These are phyloP conservation scores for Eimeria maxima DNA, from an alignment of 169 alveolate genomes.

Conservation along the genomic window DNA sequence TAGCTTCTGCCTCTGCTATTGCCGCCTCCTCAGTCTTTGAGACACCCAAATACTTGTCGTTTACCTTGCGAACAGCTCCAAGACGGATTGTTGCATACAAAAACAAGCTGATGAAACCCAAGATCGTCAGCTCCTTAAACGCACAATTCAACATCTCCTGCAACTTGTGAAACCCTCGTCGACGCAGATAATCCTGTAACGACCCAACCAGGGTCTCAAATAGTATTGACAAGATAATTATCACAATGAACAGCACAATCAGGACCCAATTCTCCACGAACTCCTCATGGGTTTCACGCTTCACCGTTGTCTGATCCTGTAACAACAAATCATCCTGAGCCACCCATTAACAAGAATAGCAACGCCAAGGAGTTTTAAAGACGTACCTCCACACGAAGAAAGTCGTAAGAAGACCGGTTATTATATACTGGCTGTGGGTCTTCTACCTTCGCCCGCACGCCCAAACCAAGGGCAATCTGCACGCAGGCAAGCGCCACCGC, in stretches of 20 bases:
- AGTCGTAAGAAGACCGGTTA: neutral
- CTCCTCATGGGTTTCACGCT: conserved; percentile 36
- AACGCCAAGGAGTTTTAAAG: neutral
- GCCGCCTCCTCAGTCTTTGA: conserved; percentile 83
- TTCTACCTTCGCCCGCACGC: conserved; percentile 6
- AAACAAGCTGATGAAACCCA: conserved; percentile 80
- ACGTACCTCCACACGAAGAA: neutral
- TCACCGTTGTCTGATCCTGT: neutral
- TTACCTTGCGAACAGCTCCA: conserved; percentile 68
- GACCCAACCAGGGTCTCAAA: conserved; percentile 57
- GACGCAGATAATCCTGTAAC: conserved; percentile 27
- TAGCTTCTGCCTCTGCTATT: conserved; percentile 66
- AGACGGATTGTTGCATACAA: conserved; percentile 44
- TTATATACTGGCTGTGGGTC: neutral
- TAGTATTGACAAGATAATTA: conserved; percentile 35
- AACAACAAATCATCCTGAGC: neutral
- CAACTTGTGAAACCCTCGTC: conserved; percentile 35
- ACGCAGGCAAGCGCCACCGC: neutral
- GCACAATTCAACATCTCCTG: conserved; percentile 61
- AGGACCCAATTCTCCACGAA: conserved; percentile 71
- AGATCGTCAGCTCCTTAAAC: conserved; percentile 82
- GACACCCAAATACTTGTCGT: conserved; percentile 81
- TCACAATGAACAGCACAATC: conserved; percentile 51
- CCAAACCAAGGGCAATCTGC: neutral
- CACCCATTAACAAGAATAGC: neutral